Percentiles rank a stretch among this genome's conserved stretches.
phyloP scores from a whole-genome alignment of 805 yeast species.

The Saccharomycopsis lassenensis region DNA sequence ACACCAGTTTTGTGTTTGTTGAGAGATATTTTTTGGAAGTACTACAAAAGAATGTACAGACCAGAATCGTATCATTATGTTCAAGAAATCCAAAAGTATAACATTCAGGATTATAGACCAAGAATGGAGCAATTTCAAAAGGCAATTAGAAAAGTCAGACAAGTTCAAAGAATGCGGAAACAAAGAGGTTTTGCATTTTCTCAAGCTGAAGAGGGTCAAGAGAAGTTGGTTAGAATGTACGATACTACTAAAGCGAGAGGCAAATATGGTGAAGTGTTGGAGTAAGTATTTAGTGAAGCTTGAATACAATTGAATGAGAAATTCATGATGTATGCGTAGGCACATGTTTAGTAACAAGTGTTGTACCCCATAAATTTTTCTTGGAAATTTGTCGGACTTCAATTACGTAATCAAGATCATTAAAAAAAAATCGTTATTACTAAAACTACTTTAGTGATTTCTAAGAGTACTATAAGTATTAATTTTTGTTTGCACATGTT shows the following conservation, averaged over 20 bases:
- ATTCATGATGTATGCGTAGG: no score
- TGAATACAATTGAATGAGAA: no score
- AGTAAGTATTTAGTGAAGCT: no score
- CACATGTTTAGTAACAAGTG: no score
- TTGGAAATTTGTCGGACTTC: no score
- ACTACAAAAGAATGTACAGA: constrained; percentile 78
- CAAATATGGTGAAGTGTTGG: constrained; percentile 42
- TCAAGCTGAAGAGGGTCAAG: constrained; percentile 92
- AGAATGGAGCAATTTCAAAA: constrained; percentile 93
- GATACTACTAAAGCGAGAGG: constrained; percentile 86
- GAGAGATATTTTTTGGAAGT: constrained; percentile 91
- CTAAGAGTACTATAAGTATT: no score
- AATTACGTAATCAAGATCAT: no score
- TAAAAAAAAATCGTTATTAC: no score
- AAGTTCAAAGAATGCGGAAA: constrained; percentile 94
- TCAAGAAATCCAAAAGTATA: constrained; percentile 93
- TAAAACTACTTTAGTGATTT: no score
- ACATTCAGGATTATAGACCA: constrained; percentile 90
- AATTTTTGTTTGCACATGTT: no score
- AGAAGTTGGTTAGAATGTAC: constrained; percentile 80
- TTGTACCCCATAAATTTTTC: no score
- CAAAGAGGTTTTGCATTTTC: constrained; percentile 98
- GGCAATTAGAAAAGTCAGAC: constrained; percentile 94
- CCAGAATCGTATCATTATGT: constrained; percentile 93
- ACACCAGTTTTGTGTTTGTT: constrained; percentile 68